Conservation (phyloP, 768 basidiomycete species). For the Wakefieldia striispora region DNA sequence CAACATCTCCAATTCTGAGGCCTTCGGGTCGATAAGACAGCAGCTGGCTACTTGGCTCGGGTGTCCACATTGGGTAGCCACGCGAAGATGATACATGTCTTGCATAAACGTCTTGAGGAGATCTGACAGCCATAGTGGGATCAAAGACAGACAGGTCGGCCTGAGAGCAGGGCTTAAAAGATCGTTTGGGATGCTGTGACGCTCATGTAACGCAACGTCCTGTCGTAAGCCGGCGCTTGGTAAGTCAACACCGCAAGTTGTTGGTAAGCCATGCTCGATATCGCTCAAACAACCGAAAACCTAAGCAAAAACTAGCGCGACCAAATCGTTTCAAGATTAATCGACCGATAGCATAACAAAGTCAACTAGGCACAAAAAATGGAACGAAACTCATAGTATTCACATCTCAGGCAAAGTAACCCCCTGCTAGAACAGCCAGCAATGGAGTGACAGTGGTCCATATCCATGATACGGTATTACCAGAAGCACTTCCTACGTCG, state of each 20-base stretch:
- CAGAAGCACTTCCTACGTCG: not conserved
- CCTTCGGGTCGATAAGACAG: constrained; percentile 29
- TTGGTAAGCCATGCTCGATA: not conserved
- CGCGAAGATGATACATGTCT: constrained; percentile 22
- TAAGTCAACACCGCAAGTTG: not conserved
- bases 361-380: constrained; percentile 1
- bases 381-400: not conserved
- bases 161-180: not conserved
- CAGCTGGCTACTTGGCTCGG: constrained; percentile 27
- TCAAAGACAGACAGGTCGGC: not conserved
- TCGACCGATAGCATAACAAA: constrained; percentile 3
- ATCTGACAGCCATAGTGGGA: constrained; percentile 20
- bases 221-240: constrained; percentile 11
- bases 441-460: constrained; percentile 9
- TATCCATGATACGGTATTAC: constrained; percentile 8
- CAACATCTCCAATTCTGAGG: constrained; percentile 39
- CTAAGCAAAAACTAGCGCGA: constrained; percentile 5
- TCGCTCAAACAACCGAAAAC: constrained; percentile 5
- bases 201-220: not conserved
- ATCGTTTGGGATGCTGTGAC: constrained; percentile 8
- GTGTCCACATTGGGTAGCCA: constrained; percentile 38
- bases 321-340: not conserved
- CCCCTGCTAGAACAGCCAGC: constrained; percentile 1
- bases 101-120: constrained; percentile 27
- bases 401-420: constrained; percentile 8